Evolutionary conservation across 306 rosid species (phyloP).

Genomic region (Trifolium subterraneum): DNA sequence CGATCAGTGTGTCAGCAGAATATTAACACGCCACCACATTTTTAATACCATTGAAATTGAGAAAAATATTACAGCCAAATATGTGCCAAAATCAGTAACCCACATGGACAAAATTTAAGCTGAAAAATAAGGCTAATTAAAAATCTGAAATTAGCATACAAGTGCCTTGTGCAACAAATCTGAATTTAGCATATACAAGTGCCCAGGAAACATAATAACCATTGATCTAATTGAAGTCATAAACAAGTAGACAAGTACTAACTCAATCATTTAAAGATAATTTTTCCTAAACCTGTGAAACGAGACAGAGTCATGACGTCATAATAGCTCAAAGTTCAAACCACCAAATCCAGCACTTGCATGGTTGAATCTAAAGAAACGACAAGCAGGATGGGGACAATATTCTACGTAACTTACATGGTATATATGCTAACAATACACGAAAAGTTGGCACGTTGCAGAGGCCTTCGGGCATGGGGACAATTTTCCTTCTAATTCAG

Average conservation of each 20-base stretch:
- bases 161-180: too few species aligned
- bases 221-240: not conserved
- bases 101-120: not conserved
- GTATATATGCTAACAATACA: not conserved
- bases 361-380: too few species aligned
- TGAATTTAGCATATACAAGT: too few species aligned
- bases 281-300: not conserved
- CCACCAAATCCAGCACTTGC: too few species aligned
- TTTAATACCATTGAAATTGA: not conserved
- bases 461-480: not conserved
- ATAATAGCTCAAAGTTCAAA: not conserved
- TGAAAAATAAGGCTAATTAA: not conserved
- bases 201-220: too few species aligned
- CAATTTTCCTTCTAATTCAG: not conserved
- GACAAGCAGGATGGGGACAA: not conserved
- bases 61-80: not conserved
- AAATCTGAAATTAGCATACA: not conserved
- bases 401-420: not conserved
- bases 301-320: not conserved
- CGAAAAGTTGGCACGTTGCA: not conserved
- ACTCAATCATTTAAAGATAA: too few species aligned
- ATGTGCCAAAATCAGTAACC: not conserved
- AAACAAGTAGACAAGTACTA: not conserved
- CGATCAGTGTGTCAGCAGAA: not conserved
- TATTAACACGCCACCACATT: not conserved